Evolutionary conservation across 1,284 basidiomycete species (phyloP).

Genomic region (Phaffia rhodozyma): DNA sequence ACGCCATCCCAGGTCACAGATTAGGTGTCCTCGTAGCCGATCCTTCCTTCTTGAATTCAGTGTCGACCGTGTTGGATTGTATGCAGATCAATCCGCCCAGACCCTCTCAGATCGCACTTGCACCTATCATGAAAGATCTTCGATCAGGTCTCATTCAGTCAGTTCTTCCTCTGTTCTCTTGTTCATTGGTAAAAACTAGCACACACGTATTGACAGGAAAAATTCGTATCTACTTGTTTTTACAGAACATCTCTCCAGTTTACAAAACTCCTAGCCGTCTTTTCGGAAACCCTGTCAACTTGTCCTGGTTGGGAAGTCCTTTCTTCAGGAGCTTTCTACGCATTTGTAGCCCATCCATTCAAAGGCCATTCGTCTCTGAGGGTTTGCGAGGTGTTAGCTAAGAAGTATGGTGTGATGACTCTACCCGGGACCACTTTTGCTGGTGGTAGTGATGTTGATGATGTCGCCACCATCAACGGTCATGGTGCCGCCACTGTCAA

Average conservation of each 20-base stretch:
- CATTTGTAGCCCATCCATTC: slow-evolving; percentile 64
- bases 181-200: slow-evolving; percentile 17
- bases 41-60: slow-evolving; percentile 43
- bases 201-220: too few species aligned
- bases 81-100: slow-evolving; percentile 62
- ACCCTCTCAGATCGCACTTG: slow-evolving; percentile 55
- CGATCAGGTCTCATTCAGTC: slow-evolving; percentile 32
- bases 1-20: slow-evolving; percentile 72
- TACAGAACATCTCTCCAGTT: slow-evolving; percentile 43
- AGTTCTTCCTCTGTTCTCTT: slow-evolving; percentile 3
- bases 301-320: slow-evolving; percentile 52
- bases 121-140: slow-evolving; percentile 44
- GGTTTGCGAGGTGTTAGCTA: slow-evolving; percentile 50
- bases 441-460: slow-evolving; percentile 22
- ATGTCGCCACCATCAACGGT: slow-evolving; percentile 26
- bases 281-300: slow-evolving; percentile 34
- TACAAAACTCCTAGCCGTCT: slow-evolving; percentile 48
- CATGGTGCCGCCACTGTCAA: too few species aligned
- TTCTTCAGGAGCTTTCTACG: slow-evolving; percentile 59
- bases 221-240: slow-evolving; percentile 31
- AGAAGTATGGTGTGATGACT: slow-evolving; percentile 51
- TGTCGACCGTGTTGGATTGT: slow-evolving; percentile 61
- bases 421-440: slow-evolving; percentile 59
- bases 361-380: slow-evolving; percentile 39
- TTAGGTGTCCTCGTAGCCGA: slow-evolving; percentile 64